Evolutionary conservation across 306 rosid genomes (phyloP).

Genomic region (Inga leiocalycina): DNA sequence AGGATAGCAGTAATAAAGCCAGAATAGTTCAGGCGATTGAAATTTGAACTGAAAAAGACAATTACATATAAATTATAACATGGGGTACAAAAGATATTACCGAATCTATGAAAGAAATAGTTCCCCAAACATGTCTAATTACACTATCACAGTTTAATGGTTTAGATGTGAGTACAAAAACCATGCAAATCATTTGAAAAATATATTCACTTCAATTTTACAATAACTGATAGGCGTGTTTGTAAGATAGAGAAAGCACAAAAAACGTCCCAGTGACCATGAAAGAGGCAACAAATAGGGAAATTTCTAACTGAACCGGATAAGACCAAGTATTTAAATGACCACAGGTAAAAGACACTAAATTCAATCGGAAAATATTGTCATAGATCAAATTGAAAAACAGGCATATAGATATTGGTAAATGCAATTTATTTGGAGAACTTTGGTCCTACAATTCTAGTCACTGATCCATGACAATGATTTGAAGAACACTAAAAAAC

Average conservation of each 20-base stretch:
- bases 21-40: slow-evolving; percentile 55
- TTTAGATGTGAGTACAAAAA: not conserved
- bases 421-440: not conserved
- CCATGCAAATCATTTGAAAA: not conserved
- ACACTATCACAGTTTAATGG: not conserved
- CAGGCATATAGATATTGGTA: not conserved
- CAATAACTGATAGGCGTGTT: not conserved
- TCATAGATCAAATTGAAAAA: not conserved
- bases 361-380: not conserved
- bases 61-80: slow-evolving; percentile 2
- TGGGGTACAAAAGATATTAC: not conserved
- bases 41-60: slow-evolving; percentile 64
- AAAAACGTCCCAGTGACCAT: not conserved
- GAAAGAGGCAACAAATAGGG: not conserved
- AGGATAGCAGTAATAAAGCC: slow-evolving; percentile 74
- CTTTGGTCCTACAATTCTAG: not conserved
- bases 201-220: not conserved
- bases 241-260: not conserved
- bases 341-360: not conserved
- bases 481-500: not conserved
- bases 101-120: not conserved
- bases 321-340: not conserved
- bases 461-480: not conserved
- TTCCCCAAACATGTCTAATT: not conserved
- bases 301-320: not conserved